Percentiles rank a stretch among this genome's conserved stretches.
phyloP scores from a whole-genome alignment of 495 filamentous ascomycete species.

The Penicillium coffeae region DNA sequence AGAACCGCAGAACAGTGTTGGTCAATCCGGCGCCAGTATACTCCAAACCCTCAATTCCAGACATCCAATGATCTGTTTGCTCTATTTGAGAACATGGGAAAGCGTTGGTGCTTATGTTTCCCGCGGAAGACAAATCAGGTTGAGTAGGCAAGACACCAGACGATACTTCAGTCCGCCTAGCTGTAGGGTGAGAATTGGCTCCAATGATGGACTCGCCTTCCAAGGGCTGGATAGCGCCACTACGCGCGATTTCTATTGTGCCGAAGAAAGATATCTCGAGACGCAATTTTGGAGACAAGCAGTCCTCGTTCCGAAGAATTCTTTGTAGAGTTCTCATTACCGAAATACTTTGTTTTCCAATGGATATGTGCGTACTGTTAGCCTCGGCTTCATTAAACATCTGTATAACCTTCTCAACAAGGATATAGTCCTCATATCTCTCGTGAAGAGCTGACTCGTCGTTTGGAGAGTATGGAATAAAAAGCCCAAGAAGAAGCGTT shows the following conservation, averaged over 20 bases:
- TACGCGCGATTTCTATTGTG: background rate
- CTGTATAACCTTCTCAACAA: constrained; percentile 2
- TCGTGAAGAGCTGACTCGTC: background rate
- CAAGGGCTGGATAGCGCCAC: background rate
- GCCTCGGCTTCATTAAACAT: background rate
- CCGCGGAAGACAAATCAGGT: background rate
- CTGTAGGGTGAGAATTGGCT: background rate
- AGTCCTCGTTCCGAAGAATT: background rate
- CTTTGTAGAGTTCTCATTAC: background rate
- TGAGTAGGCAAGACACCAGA: background rate
- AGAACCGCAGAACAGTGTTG: background rate
- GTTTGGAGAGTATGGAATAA: background rate
- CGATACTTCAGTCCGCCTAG: background rate
- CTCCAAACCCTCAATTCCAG: background rate
- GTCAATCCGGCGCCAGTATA: background rate
- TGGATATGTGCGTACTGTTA: background rate
- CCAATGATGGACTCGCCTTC: background rate
- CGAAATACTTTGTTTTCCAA: background rate
- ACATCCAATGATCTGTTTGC: background rate
- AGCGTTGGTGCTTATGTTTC: background rate
- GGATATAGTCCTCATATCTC: background rate
- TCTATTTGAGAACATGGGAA: too few species aligned
- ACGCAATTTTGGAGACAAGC: background rate
- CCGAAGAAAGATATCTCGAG: background rate
- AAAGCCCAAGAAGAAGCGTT: constrained; percentile 4